Evolutionary conservation across 371 early-diverging fungal genomes (phyloP).

Genomic region (Capillidium rhysosporum): DNA sequence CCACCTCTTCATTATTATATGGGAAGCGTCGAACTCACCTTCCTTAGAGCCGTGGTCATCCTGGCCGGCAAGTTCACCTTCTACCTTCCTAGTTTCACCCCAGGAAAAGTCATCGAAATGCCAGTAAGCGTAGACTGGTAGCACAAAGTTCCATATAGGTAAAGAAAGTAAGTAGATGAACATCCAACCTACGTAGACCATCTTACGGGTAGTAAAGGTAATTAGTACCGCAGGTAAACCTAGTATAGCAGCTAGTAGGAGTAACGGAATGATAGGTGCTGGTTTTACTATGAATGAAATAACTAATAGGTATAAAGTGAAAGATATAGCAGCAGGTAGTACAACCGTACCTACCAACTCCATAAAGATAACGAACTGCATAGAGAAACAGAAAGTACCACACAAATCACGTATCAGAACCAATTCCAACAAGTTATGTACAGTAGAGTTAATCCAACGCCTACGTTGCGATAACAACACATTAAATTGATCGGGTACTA

Average conservation of each 20-base stretch:
- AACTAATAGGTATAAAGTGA: slow-evolving; percentile 69
- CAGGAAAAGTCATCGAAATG: slow-evolving; percentile 98
- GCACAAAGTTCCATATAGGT: slow-evolving; percentile 96
- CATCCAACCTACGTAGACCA: slow-evolving; percentile 92
- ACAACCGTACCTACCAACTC: slow-evolving; percentile 95
- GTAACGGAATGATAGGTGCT: slow-evolving; percentile 46
- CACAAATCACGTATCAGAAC: slow-evolving; percentile 90
- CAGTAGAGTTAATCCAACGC: slow-evolving; percentile 99
- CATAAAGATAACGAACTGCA: slow-evolving; percentile 97
- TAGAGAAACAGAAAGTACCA: slow-evolving; percentile 96
- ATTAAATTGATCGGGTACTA: slow-evolving; percentile 86
- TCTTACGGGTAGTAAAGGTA: slow-evolving; percentile 70
- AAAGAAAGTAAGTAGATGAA: slow-evolving; percentile 78
- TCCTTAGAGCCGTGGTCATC: slow-evolving; percentile 29
- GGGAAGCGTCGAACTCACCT: slow-evolving; percentile 37
- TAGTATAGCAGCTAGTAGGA: slow-evolving; percentile 57
- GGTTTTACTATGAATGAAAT: slow-evolving; percentile 36
- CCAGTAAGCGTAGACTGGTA: slow-evolving; percentile 98
- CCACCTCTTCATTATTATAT: slow-evolving; percentile 46
- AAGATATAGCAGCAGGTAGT: slow-evolving; percentile 89
- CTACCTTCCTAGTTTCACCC: slow-evolving; percentile 92
- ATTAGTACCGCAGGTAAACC: slow-evolving; percentile 91
- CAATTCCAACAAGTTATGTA: slow-evolving; percentile 93
- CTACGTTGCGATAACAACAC: slow-evolving; percentile 94
- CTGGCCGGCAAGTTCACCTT: slow-evolving; percentile 27